A percentile compares a stretch with the other conserved stretches of the same genome.
These are phyloP conservation scores for Hemisphaericaspora nanyangensis DNA, from an alignment of 805 yeast species.

Conservation along the genomic window DNA sequence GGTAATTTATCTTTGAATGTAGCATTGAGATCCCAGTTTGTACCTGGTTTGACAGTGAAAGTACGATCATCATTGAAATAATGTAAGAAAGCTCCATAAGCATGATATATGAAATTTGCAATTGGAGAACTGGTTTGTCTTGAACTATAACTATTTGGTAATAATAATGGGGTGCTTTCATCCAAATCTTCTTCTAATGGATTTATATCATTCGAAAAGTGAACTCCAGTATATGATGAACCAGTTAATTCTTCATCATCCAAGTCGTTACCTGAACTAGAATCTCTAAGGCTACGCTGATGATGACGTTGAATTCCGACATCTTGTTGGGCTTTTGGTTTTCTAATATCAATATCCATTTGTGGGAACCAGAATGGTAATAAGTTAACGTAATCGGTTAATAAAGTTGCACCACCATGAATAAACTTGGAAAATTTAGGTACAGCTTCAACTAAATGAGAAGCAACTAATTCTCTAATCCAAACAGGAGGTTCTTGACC, in stretches of 20 bases:
- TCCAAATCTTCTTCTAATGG: conserved; percentile 51
- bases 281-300: conserved; percentile 14
- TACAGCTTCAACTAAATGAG: conserved; percentile 95
- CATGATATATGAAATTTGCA: conserved; percentile 25
- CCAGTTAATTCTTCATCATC: conserved; percentile 63
- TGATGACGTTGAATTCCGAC: conserved; percentile 57
- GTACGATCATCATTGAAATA: conserved; percentile 44
- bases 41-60: conserved; percentile 42
- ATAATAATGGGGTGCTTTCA: conserved; percentile 40
- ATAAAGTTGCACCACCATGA: conserved; percentile 91
- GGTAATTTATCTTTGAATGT: conserved; percentile 64
- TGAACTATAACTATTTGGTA: conserved; percentile 31
- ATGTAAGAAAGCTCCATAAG: conserved; percentile 36
- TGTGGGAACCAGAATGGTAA: conserved; percentile 98
- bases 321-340: conserved; percentile 62
- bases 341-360: conserved; percentile 92
- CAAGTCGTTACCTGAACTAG: conserved; percentile 52
- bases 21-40: conserved; percentile 40
- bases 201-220: conserved; percentile 42
- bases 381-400: conserved; percentile 76
- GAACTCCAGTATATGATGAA: conserved; percentile 32
- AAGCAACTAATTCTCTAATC: conserved; percentile 88
- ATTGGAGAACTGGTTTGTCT: conserved; percentile 28
- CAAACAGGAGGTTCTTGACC: conserved; percentile 99
- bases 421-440: conserved; percentile 97